These are phyloP conservation scores for Yamadazyma takamatsuzukensis DNA, from an alignment of 805 yeast species.

Conservation along the genomic window DNA sequence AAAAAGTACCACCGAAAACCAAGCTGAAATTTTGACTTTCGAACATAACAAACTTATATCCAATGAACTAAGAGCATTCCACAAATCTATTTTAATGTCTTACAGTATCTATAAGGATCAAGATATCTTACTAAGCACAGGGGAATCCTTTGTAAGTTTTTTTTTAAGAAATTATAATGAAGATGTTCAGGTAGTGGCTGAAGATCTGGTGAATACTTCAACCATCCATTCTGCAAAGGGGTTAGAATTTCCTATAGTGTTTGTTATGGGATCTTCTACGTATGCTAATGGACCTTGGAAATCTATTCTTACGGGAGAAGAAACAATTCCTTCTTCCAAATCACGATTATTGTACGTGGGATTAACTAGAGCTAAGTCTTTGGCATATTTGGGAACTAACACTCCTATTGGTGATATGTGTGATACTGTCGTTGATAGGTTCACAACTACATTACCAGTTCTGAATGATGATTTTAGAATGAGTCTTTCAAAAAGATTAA, in stretches of 20 bases:
- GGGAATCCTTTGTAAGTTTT: slow-evolving; percentile 30
- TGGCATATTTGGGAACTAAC: slow-evolving; percentile 34
- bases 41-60: slow-evolving; percentile 10
- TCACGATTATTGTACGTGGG: slow-evolving; percentile 59
- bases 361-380: slow-evolving; percentile 55
- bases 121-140: slow-evolving; percentile 2
- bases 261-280: slow-evolving; percentile 29
- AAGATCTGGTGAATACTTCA: slow-evolving; percentile 47
- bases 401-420: slow-evolving; percentile 6
- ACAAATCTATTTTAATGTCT: slow-evolving; percentile 16
- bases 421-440: slow-evolving; percentile 4
- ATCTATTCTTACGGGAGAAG: slow-evolving; percentile 7
- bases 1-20: not conserved
- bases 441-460: slow-evolving; percentile 14
- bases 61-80: slow-evolving; percentile 17
- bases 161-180: slow-evolving; percentile 41
- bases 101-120: slow-evolving; percentile 10
- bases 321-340: slow-evolving; percentile 14
- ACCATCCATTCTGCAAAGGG: slow-evolving; percentile 78
- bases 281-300: slow-evolving; percentile 13
- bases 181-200: slow-evolving; percentile 23
- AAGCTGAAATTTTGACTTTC: not conserved
- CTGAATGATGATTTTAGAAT: slow-evolving; percentile 1
- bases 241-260: slow-evolving; percentile 67
- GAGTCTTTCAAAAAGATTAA: slow-evolving; percentile 9